Evolutionary conservation across 1,284 basidiomycete species (phyloP).

Genomic region (Rhodotorula sp.): DNA sequence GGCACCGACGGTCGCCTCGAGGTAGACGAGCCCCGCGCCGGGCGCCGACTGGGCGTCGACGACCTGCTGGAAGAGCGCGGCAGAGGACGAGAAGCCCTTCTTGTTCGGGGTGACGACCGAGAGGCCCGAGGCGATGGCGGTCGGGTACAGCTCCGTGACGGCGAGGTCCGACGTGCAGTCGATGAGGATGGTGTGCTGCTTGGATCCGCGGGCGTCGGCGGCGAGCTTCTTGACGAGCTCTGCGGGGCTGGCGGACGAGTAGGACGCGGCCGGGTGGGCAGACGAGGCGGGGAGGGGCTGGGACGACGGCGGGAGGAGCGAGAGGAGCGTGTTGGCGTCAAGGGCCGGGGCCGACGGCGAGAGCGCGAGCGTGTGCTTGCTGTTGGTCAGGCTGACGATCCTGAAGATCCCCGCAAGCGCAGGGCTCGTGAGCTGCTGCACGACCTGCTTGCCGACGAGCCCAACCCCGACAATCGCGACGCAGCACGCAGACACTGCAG

Average conservation of each 20-base stretch:
- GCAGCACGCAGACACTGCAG: conserved; percentile 8
- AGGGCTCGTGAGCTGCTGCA: conserved; percentile 72
- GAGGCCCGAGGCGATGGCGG: conserved; percentile 75
- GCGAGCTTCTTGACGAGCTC: conserved; percentile 55
- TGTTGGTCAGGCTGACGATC: conserved; percentile 71
- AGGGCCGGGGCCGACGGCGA: conserved; percentile 34
- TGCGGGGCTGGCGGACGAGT: conserved; percentile 50
- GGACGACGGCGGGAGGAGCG: conserved; percentile 42
- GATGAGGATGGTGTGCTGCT: conserved; percentile 66
- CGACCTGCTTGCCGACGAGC: conserved; percentile 80
- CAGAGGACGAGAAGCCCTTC: conserved; percentile 85
- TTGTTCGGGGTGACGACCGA: conserved; percentile 97
- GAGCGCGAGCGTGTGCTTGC: conserved; percentile 56
- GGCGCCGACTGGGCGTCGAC: conserved; percentile 58
- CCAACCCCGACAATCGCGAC: conserved; percentile 67
- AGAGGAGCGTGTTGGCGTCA: conserved; percentile 33
- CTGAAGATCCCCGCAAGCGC: conserved; percentile 64
- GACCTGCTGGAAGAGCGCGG: conserved; percentile 72
- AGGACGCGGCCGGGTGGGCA: conserved; percentile 43
- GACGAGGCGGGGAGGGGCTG: conserved; percentile 29
- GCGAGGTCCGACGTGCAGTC: conserved; percentile 90
- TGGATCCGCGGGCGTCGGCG: conserved; percentile 54
- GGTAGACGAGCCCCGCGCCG: conserved; percentile 71
- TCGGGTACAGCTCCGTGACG: conserved; percentile 81
- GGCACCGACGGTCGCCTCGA: conserved; percentile 94